Evolutionary conservation across 202 grass and related monocot species (phyloP).

Genomic region (Eragrostis tef): DNA sequence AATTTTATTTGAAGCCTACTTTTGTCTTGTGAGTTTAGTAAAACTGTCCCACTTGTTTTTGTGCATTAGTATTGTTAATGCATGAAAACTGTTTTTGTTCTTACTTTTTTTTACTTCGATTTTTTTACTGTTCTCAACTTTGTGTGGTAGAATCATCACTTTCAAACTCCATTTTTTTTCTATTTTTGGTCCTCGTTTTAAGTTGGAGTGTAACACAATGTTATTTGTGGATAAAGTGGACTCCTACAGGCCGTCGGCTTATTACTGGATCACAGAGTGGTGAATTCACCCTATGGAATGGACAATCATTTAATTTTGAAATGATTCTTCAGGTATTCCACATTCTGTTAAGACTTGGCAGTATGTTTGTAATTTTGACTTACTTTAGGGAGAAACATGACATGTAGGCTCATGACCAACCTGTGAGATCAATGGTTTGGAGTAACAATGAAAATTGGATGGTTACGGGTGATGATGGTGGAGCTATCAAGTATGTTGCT

Average conservation of each 20-base stretch:
- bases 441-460: slow-evolving; percentile 99
- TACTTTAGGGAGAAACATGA: slow-evolving; percentile 44
- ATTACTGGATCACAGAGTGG: slow-evolving; percentile 98
- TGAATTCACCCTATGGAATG: slow-evolving; percentile 99
- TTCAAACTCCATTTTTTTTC: neutral
- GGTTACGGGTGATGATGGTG: slow-evolving; percentile 98
- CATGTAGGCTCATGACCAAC: slow-evolving; percentile 89
- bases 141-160: neutral
- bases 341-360: slow-evolving; percentile 37
- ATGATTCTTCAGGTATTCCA: slow-evolving; percentile 99
- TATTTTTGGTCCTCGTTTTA: neutral
- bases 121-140: neutral
- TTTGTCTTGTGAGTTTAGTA: slow-evolving; percentile 18
- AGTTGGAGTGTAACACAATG: slow-evolving; percentile 37
- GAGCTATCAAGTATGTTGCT: slow-evolving; percentile 81
- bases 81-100: neutral
- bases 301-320: slow-evolving; percentile 99
- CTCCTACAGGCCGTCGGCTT: slow-evolving; percentile 90
- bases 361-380: slow-evolving; percentile 15
- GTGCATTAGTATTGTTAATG: neutral
- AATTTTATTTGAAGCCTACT: neutral
- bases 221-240: slow-evolving; percentile 82
- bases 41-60: neutral
- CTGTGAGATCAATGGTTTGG: slow-evolving; percentile 99
- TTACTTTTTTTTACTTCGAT: neutral